Evolutionary conservation across 73 alveolate genomes (phyloP).

Genomic region (Vitrella brassicaformis): DNA sequence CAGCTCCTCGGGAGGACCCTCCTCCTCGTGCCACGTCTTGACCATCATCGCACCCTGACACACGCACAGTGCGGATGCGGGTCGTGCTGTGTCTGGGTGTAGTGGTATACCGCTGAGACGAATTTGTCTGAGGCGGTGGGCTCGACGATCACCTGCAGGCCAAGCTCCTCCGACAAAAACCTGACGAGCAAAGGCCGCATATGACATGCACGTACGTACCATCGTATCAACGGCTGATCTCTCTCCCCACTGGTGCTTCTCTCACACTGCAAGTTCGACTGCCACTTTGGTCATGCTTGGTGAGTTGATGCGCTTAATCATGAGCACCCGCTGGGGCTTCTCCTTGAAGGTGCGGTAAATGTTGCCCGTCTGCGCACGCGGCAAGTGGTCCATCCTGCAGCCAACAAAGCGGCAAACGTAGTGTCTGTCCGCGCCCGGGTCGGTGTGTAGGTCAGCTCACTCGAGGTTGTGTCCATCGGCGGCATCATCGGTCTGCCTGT

Average conservation of each 20-base stretch:
- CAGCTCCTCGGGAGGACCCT: background rate
- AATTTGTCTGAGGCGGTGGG: background rate
- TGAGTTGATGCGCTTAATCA: background rate
- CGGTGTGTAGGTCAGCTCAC: too few species aligned
- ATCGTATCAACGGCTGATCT: background rate
- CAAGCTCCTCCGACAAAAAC: too few species aligned
- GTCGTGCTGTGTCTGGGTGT: too few species aligned
- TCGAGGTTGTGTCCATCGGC: too few species aligned
- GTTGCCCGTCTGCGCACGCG: background rate
- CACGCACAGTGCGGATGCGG: too few species aligned
- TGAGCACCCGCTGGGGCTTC: background rate
- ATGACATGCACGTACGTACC: background rate
- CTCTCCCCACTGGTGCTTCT: background rate
- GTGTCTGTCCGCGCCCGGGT: too few species aligned
- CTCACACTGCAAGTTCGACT: background rate
- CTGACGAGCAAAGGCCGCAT: background rate
- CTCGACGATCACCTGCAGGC: background rate
- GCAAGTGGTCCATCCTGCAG: background rate
- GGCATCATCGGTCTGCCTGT: too few species aligned
- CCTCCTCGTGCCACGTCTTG: background rate
- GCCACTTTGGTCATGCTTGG: background rate
- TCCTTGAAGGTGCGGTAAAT: background rate
- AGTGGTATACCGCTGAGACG: too few species aligned
- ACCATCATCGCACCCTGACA: background rate
- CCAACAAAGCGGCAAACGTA: too few species aligned